Evolutionary conservation across 2,329 filamentous ascomycete genomes (phyloP), one percentile per base, ranked within the genome.

Genomic region (Cytospora schulzeri): DNA sequence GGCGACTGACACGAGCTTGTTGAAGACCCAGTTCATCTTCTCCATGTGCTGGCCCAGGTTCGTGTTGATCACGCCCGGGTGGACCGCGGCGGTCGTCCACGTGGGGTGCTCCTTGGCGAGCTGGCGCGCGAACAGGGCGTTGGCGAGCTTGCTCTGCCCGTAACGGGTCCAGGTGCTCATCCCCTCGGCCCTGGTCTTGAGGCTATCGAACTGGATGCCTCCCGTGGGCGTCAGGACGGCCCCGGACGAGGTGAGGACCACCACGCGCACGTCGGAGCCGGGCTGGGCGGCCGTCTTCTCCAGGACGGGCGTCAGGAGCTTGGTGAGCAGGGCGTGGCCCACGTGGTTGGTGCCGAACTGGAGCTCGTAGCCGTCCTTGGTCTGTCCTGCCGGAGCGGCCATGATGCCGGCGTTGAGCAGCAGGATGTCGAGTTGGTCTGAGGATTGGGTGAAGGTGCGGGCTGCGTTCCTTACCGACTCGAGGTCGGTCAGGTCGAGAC

Each of bases 331-430:
- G 6, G 81, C 79, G 60, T 83, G 80, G 19, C 81, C 80, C 48
- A 84, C 68, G 69, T 83, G 79, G 63, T 84, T 85, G 2, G 76
- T 80, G 1, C 77, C 80, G 64, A 83, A 81, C 65, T 82, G 78
- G 12, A 79, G 67, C 68, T 84, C 82, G 64, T 81, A 83, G 17
- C 81, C 80, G 22, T 83, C 78, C 29, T 71, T 69, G 6, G 79
- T 81, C 11, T 77, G 67, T 2, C 65, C 73, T 0, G 77, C 69
- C 2, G 76, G 71, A 12, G 69, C 61, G 2, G 74, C 76, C 73
- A 82, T 78, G 63, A 80, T 75, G 1, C 81, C 81, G 0, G 80
- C 81, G 63, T 82, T 83, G 57, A 77, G 76, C 52, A 83, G 74
- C 26, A 67, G 52, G 33, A 67, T 17, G 52, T 65, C 65, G 38